A percentile compares a stretch with the other conserved stretches of the same genome.
Evolutionary conservation across 2,329 filamentous ascomycete genomes (phyloP).

Genomic region (Exutisphaerella laricina): DNA sequence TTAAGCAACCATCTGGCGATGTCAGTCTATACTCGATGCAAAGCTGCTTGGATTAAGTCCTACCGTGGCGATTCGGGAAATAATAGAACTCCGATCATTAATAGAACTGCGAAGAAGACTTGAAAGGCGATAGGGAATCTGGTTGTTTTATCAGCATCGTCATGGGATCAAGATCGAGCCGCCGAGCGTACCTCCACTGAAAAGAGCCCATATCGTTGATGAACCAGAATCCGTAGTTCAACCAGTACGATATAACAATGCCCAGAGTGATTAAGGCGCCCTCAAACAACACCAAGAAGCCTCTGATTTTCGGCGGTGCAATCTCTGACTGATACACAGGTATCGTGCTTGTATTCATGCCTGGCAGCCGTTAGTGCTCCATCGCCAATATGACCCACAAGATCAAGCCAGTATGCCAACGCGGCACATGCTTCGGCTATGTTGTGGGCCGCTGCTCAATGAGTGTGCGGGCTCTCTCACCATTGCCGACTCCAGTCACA

Average conservation of each 20-base stretch:
- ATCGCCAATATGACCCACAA: too few relatives aligned
- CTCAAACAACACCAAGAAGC: conserved; percentile 90
- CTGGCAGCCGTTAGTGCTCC: too few relatives aligned
- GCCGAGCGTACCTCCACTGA: conserved; percentile 39
- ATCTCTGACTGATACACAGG: conserved; percentile 47
- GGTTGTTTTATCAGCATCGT: not conserved
- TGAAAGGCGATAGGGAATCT: conserved; percentile 51
- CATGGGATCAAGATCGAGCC: not conserved
- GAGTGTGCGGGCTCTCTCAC: too few relatives aligned
- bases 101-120: conserved; percentile 44
- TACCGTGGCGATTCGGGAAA: conserved; percentile 54
- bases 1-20: conserved; percentile 33
- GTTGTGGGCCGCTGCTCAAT: too few relatives aligned
- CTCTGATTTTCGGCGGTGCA: conserved; percentile 87
- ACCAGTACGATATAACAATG: conserved; percentile 47
- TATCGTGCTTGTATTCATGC: conserved; percentile 34
- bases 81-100: conserved; percentile 42
- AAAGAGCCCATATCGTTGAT: conserved; percentile 35
- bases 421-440: too few relatives aligned
- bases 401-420: too few relatives aligned
- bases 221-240: conserved; percentile 20
- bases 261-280: conserved; percentile 64
- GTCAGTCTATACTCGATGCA: conserved; percentile 26
- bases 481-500: conserved; percentile 45
- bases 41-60: too few relatives aligned